Conservation (phyloP, 1,139 yeast genomes). For the Saccharomyces pastorianus region DNA sequence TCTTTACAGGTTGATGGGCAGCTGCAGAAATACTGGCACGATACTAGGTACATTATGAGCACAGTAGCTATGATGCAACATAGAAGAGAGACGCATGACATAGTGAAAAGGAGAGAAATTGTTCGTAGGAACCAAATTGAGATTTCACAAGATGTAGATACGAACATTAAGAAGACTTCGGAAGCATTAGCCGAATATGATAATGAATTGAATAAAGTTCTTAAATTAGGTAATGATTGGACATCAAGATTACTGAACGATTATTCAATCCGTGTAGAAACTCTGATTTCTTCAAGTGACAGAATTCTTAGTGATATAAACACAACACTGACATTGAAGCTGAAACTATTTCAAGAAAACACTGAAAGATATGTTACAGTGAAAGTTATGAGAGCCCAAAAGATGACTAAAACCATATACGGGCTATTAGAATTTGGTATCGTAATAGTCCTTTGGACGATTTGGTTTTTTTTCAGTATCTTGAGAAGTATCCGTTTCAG, state of each 20-base stretch:
- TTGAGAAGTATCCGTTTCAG: constrained; percentile 37
- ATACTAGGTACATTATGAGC: constrained; percentile 20
- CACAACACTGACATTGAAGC: constrained; percentile 66
- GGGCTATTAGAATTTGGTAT: constrained; percentile 44
- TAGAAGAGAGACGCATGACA: constrained; percentile 22
- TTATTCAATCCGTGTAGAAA: constrained; percentile 39
- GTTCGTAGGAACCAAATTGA: constrained; percentile 12
- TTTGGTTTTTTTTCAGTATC: constrained; percentile 65
- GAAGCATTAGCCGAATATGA: constrained; percentile 17
- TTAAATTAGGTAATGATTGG: constrained; percentile 23
- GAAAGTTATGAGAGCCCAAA: constrained; percentile 29
- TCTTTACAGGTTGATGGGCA: constrained; percentile 14
- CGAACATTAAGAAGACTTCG: constrained; percentile 14
- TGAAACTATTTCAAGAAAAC: constrained; percentile 62
- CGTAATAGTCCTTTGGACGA: constrained; percentile 53
- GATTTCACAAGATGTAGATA: constrained; percentile 14
- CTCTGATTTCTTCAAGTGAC: constrained; percentile 61
- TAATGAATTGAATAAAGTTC: constrained; percentile 18
- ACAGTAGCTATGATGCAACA: constrained; percentile 23
- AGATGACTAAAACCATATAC: constrained; percentile 37
- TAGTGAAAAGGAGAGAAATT: constrained; percentile 19
- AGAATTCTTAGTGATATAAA: constrained; percentile 74
- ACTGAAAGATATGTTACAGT: constrained; percentile 46
- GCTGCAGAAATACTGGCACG: constrained; percentile 22
- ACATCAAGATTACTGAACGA: constrained; percentile 27